Evolutionary conservation across 306 rosid species (phyloP), one percentile per base, ranked within the genome.

Genomic region (Astragalus membranaceus): DNA sequence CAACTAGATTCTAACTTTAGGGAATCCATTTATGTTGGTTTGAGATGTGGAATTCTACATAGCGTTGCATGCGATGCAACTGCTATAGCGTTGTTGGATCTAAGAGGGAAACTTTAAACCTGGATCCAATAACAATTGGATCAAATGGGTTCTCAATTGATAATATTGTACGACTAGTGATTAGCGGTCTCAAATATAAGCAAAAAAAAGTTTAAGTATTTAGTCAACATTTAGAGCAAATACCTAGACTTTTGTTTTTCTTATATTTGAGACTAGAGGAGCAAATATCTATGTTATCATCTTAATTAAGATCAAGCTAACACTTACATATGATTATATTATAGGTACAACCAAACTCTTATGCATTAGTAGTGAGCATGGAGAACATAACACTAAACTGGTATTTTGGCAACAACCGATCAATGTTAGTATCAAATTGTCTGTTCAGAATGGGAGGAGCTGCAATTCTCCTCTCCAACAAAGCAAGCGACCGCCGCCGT

Each of bases 341-440:
- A 48, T 53, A 92, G 98, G 96, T 79, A 17, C 84, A 84, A 29
- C 98, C 96, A 1, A 90, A 90, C 76, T 90, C 93, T 0, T 92
- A 90, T 36, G 98, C 96, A 5, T 70, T 92, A 3, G 96, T 90
- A 26, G 91, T 92, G 3, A 90, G 93, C 88, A 89, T 81, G 88
- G 98, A 92, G 85, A 92, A 92, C 83, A 92, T 92, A 17, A 90
- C 96, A 2, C 88, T 90, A 5, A 90, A 90, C 55, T 90, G 93
- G 96, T 92, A 92, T 77, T 73, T 88, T 9, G 98, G 98, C 46
- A 92, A 92, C 81, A 92, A 90, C 77, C 70, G 92, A 0, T 84
- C 98, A 1, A 92, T 89, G 98, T 78, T 92, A 0, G 89, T 92
- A 57, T 86, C 96, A 1, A 92, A 92, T 64, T 92, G 98, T 75